A percentile compares a stretch with the other conserved stretches of the same genome.
Evolutionary conservation across 2,329 filamentous ascomycete species (phyloP).

Genomic region (Sclerotinia sclerotiorum): DNA sequence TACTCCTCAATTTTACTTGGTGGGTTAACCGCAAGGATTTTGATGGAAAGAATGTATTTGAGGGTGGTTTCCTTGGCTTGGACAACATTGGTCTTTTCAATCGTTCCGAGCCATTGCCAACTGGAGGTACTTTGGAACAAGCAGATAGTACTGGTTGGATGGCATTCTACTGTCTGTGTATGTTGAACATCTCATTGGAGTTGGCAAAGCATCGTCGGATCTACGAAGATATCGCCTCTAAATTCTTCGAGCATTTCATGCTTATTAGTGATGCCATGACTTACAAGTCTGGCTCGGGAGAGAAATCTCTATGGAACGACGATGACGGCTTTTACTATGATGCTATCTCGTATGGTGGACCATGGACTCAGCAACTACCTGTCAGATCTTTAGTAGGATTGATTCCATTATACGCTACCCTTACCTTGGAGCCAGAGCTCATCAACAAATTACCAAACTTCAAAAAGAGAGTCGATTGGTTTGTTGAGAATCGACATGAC

Average conservation of each 20-base stretch:
- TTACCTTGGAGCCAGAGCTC: constrained; percentile 90
- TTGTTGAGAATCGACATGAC: constrained; percentile 82
- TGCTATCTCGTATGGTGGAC: constrained; percentile 93
- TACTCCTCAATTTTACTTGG: constrained; percentile 97
- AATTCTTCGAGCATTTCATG: constrained; percentile 99
- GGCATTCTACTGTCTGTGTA: constrained; percentile 94
- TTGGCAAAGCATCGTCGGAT: constrained; percentile 91
- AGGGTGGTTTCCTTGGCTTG: constrained; percentile 90
- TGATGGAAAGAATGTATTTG: constrained; percentile 95
- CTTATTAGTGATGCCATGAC: constrained; percentile 98
- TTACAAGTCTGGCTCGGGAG: constrained; percentile 68
- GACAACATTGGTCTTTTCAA: constrained; percentile 99
- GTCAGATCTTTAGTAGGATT: constrained; percentile 89
- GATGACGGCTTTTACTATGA: constrained; percentile 98
- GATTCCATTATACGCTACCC: constrained; percentile 88
- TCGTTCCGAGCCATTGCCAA: constrained; percentile 89
- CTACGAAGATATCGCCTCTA: constrained; percentile 95
- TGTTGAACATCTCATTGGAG: constrained; percentile 96
- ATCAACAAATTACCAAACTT: constrained; percentile 90
- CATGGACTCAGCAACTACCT: constrained; percentile 88
- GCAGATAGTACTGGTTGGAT: constrained; percentile 99
- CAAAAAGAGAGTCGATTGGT: constrained; percentile 92
- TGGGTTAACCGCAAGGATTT: constrained; percentile 97
- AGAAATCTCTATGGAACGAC: constrained; percentile 92
- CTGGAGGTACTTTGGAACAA: constrained; percentile 89